Conservation (phyloP, 2,329 filamentous ascomycete species). For the Aureobasidium sp. region DNA sequence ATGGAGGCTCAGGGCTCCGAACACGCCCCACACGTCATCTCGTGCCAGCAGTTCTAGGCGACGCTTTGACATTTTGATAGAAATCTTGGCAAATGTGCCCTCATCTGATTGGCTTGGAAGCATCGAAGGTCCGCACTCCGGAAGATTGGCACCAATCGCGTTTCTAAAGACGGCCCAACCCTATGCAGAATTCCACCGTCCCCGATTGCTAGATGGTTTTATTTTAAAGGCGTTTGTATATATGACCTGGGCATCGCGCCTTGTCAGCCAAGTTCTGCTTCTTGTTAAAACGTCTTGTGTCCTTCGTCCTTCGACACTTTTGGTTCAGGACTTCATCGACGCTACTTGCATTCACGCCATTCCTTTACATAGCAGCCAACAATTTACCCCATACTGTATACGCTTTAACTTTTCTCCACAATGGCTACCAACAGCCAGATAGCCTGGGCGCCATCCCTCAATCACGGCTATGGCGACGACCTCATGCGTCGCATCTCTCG, state of each 20-base stretch:
- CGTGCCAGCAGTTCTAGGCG: neutral
- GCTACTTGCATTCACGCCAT: neutral
- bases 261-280: neutral
- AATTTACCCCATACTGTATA: neutral
- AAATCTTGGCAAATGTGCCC: neutral
- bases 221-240: neutral
- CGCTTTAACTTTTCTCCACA: neutral
- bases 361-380: neutral
- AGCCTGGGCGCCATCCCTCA: neutral
- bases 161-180: neutral
- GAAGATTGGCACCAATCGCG: neutral
- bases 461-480: conserved; percentile 3
- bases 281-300: neutral
- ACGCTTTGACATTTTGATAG: neutral
- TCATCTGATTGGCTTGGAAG: neutral
- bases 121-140: neutral
- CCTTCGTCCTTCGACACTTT: neutral
- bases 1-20: neutral
- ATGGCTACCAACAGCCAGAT: conserved; percentile 8
- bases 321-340: neutral
- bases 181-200: neutral
- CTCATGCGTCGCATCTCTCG: conserved; percentile 6
- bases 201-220: neutral
- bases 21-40: conserved; percentile 4
- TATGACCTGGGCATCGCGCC: neutral